Percentiles rank a stretch among this genome's conserved stretches.
phyloP scores from a whole-genome alignment of 1,284 basidiomycete genomes.

The Grifola frondosa region DNA sequence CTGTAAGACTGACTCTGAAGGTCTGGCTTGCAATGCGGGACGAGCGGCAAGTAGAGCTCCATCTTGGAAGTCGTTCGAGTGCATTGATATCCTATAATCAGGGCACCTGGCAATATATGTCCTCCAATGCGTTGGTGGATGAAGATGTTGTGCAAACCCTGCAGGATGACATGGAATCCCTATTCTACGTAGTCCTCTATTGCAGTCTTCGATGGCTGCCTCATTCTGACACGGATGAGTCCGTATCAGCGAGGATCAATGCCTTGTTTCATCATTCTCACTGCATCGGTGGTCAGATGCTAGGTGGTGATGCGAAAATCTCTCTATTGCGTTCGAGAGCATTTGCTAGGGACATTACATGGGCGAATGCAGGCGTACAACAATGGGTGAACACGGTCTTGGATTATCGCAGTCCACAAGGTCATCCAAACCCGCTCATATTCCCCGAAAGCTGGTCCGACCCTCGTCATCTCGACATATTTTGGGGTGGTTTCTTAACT shows the following conservation, averaged over 20 bases:
- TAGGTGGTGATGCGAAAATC: conserved; percentile 6
- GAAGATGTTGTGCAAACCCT: no score
- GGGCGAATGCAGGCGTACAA: background rate
- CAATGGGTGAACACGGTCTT: conserved; percentile 8
- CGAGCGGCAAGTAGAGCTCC: conserved; percentile 1
- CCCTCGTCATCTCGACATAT: conserved; percentile 3
- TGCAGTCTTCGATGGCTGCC: conserved; percentile 3
- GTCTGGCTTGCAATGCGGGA: background rate
- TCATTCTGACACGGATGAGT: background rate
- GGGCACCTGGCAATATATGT: conserved; percentile 3
- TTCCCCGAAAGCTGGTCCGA: background rate
- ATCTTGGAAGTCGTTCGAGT: background rate
- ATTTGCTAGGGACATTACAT: background rate
- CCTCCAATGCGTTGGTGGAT: no score
- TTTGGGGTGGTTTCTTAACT: conserved; percentile 7
- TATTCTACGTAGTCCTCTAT: conserved; percentile 11
- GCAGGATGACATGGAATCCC: conserved; percentile 11
- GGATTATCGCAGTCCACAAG: conserved; percentile 3
- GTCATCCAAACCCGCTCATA: no score
- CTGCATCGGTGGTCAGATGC: background rate
- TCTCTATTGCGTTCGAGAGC: background rate
- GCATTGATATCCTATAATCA: background rate
- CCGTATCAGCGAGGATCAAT: background rate
- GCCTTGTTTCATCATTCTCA: background rate
- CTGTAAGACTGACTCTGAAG: background rate